Base-by-base conservation (phyloP, 1,284 basidiomycete species). In the Spongispora temasekensis region DNA sequence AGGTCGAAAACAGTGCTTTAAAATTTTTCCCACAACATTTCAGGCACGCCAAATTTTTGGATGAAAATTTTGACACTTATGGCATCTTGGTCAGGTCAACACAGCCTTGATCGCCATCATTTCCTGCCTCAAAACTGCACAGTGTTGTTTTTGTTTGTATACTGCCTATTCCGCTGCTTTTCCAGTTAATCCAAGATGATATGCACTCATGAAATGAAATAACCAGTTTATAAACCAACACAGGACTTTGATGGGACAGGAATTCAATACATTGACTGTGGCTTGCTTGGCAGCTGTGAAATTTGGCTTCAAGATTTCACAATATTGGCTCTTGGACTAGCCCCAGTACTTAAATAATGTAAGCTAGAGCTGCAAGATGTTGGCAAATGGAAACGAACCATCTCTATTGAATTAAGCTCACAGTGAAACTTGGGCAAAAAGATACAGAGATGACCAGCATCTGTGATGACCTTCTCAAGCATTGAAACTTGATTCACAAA, bases 391-490 rank as follows among this genome's bases (percentile, higher is more conserved):
- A 44, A 23, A 15, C 42, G 25, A 5, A 44, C 42, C 42, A 44
- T 44, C 25, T 44, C 42, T 13, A 44, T 44, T 25, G 42, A 23
- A 12, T 44, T 44, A 25, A 44, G 23, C 25, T 44, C 42, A 15
- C 42, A 44, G 12, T 44, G 42, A 10, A 44, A 42, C 40, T 42
- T 42, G 1, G 40, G 40, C 40, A 42, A 42, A 9, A 42, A 42
- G 19, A 42, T 42, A 23, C 42, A 44, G 8, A 44, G 42, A 12
- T 44, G 42, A 25, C 23, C 42, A 12, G 42, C 42, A 44, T 44
- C 23, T 6, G 21, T 44, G 42, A 44, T 44, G 23, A 10, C 10
- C 13, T 10, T 15, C 93, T 42, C 40, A 7, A 42, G 40, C 40
- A 48, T 48, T n/a, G 17, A 48, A 30, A 48, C 17, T n/a, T 48